phyloP scores from a whole-genome alignment of 306 rosid species.

The Acacia melanoxylon region DNA sequence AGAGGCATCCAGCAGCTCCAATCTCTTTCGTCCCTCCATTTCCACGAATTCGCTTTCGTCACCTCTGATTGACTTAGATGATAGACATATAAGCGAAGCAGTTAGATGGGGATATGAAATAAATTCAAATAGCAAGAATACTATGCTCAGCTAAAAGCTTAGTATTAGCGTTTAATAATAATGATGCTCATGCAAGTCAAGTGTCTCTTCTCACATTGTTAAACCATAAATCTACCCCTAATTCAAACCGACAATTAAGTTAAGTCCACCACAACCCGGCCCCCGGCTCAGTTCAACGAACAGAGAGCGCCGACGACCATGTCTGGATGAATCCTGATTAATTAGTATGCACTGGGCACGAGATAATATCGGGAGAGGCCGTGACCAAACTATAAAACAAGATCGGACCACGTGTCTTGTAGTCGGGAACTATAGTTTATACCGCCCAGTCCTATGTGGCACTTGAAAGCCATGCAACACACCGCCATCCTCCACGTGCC shows the following conservation, averaged over 20 bases:
- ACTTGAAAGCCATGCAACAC: conserved; percentile 36
- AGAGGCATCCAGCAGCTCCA: too few species aligned
- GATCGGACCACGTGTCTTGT: conserved; percentile 28
- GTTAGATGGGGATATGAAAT: not conserved
- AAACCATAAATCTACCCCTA: too few species aligned
- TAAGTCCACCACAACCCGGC: not conserved
- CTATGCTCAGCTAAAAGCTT: not conserved
- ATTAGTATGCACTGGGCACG: not conserved
- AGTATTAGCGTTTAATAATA: too few species aligned
- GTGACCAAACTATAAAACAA: not conserved
- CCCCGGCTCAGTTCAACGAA: not conserved
- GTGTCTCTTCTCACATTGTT: too few species aligned
- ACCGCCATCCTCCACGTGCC: conserved; percentile 40
- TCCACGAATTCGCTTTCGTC: not conserved
- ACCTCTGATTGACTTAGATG: conserved; percentile 2
- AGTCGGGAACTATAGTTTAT: not conserved
- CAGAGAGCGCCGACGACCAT: not conserved
- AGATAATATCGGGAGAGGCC: not conserved
- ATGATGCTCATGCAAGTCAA: too few species aligned
- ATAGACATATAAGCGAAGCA: not conserved
- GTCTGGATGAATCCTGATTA: not conserved
- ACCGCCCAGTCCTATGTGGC: conserved; percentile 37
- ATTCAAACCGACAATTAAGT: too few species aligned
- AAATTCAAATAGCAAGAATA: not conserved
- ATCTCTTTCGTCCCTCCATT: too few species aligned